Percentiles rank a stretch among this genome's conserved stretches.
Conservation (phyloP, 805 yeast genomes). For the Yamadazyma kitorensis region DNA sequence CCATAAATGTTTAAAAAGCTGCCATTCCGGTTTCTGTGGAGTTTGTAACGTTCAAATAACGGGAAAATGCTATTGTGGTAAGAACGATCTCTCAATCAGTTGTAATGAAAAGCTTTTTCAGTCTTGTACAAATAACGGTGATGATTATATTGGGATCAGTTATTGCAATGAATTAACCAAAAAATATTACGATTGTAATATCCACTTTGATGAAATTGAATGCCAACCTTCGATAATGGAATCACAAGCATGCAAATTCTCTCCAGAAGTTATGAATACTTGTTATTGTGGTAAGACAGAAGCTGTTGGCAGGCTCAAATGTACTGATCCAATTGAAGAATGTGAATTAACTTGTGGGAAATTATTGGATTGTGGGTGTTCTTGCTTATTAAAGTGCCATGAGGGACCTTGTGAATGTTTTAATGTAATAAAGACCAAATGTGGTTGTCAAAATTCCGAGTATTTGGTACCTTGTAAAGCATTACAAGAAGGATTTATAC, state of each 20-base stretch:
- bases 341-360: conserved; percentile 69
- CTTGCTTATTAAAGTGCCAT: conserved; percentile 70
- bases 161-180: conserved; percentile 41
- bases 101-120: conserved; percentile 46
- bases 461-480: conserved; percentile 65
- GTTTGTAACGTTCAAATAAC: conserved; percentile 51
- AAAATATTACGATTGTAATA: conserved; percentile 58
- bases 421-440: conserved; percentile 47
- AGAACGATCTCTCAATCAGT: conserved; percentile 36
- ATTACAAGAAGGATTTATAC: conserved; percentile 45
- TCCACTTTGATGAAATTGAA: conserved; percentile 46
- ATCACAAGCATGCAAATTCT: conserved; percentile 49
- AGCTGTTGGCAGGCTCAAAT: conserved; percentile 45
- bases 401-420: conserved; percentile 72
- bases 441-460: conserved; percentile 60
- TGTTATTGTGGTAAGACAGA: conserved; percentile 80
- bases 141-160: conserved; percentile 31
- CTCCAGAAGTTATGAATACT: conserved; percentile 56
- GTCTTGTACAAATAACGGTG: conserved; percentile 21
- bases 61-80: conserved; percentile 76
- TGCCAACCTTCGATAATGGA: conserved; percentile 51
- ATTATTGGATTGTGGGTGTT: conserved; percentile 66
- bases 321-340: conserved; percentile 78
- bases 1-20: conserved; percentile 58
- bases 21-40: conserved; percentile 87